phyloP scores from a whole-genome alignment of 305 asterid genomes.

The Nicotiana rustica region DNA sequence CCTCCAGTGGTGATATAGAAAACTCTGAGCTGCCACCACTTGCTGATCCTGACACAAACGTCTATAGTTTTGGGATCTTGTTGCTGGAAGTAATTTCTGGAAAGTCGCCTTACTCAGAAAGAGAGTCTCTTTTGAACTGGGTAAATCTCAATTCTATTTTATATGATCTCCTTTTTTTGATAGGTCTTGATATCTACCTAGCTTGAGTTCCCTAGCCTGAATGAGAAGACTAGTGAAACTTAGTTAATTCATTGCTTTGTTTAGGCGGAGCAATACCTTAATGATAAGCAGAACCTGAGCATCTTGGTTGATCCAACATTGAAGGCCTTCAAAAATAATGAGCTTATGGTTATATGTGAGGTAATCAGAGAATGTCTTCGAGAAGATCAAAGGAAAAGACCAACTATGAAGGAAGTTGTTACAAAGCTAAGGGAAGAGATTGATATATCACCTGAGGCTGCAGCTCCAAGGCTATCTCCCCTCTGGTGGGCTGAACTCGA shows the following conservation, averaged over 20 bases:
- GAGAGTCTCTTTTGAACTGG: conserved; percentile 63
- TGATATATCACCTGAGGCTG: conserved; percentile 50
- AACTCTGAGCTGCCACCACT: conserved; percentile 59
- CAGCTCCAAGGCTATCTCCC: conserved; percentile 54
- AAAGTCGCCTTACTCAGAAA: conserved; percentile 61
- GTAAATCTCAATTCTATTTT: conserved; percentile 46
- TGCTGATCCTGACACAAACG: conserved; percentile 68
- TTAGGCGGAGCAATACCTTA: conserved; percentile 46
- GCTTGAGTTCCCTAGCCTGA: conserved; percentile 40
- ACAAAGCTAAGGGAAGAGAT: conserved; percentile 46
- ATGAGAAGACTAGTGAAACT: conserved; percentile 40
- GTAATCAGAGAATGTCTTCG: conserved; percentile 45
- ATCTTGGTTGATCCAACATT: conserved; percentile 53
- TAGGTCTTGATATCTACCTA: conserved; percentile 14
- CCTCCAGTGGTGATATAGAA: conserved; percentile 52
- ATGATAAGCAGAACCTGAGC: conserved; percentile 36
- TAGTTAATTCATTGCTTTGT: conserved; percentile 4
- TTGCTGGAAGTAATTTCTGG: conserved; percentile 79
- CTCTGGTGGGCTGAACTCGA: conserved; percentile 66
- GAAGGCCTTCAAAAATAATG: conserved; percentile 42
- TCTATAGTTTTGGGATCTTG: conserved; percentile 69
- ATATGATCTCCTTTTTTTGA: not conserved
- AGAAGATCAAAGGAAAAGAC: conserved; percentile 44
- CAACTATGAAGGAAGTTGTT: conserved; percentile 48
- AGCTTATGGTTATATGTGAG: conserved; percentile 41